A percentile compares a stretch with the other conserved stretches of the same genome.
These are phyloP conservation scores for Abortiporus biennis DNA, from an alignment of 1,284 basidiomycete species.

Conservation along the genomic window DNA sequence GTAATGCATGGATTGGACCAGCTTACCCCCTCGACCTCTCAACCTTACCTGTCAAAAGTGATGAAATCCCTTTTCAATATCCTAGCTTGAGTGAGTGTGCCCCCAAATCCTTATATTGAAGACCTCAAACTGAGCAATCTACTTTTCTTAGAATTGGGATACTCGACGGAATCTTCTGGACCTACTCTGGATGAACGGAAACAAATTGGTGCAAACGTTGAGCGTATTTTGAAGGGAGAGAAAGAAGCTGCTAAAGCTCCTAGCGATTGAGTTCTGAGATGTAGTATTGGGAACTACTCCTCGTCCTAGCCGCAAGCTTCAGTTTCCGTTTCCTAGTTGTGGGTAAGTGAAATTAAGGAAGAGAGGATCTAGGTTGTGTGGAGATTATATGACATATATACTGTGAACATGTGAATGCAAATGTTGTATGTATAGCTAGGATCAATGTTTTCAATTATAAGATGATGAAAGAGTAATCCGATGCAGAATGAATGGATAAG, in stretches of 20 bases:
- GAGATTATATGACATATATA: no score
- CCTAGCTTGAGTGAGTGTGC: conserved; percentile 51
- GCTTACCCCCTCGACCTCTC: conserved; percentile 60
- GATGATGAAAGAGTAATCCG: no score
- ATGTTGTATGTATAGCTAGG: no score
- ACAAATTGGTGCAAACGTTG: conserved; percentile 40
- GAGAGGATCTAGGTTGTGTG: no score
- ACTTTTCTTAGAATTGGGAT: conserved; percentile 39
- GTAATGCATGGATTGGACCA: conserved; percentile 67
- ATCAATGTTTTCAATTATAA: no score
- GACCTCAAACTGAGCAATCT: neutral
- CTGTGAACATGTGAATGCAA: no score
- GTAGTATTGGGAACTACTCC: no score
- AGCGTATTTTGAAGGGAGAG: conserved; percentile 42
- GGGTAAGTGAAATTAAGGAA: no score
- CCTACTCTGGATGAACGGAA: conserved; percentile 43
- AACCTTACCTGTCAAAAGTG: conserved; percentile 40
- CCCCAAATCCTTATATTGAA: neutral
- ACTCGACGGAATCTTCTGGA: conserved; percentile 36
- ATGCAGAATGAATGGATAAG: no score
- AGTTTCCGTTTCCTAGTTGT: no score
- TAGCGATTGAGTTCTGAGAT: conserved; percentile 13
- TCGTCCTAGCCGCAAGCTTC: no score
- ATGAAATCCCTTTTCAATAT: conserved; percentile 64
- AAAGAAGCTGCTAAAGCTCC: conserved; percentile 51